Conservation (phyloP, 805 yeast genomes). For the Candida boleticola region DNA sequence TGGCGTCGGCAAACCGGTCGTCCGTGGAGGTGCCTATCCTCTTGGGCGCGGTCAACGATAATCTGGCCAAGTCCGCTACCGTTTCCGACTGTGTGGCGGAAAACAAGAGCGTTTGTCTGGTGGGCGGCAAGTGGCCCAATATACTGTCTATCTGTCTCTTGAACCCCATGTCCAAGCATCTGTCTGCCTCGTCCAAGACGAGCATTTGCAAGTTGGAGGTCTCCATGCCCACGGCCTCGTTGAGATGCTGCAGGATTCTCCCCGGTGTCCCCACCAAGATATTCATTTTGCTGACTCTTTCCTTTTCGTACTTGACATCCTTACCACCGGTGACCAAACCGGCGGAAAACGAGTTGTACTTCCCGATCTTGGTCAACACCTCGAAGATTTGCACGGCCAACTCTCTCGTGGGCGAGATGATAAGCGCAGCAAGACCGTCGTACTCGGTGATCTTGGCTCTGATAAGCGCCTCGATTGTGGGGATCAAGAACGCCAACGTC, state of each 20-base stretch:
- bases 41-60: conserved; percentile 64
- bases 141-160: conserved; percentile 79
- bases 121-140: conserved; percentile 69
- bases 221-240: conserved; percentile 81
- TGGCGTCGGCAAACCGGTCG: background rate
- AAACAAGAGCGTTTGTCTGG: conserved; percentile 79
- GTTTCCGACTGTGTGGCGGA: conserved; percentile 90
- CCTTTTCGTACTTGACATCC: conserved; percentile 77
- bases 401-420: conserved; percentile 91
- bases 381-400: conserved; percentile 89
- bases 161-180: conserved; percentile 93
- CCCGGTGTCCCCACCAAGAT: conserved; percentile 92
- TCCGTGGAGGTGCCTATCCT: conserved; percentile 40
- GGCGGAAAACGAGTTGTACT: conserved; percentile 72
- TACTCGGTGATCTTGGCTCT: conserved; percentile 72
- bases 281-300: conserved; percentile 74
- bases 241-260: conserved; percentile 83
- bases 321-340: conserved; percentile 94
- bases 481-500: conserved; percentile 82
- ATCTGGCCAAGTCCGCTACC: conserved; percentile 77
- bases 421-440: conserved; percentile 87
- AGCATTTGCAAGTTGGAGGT: conserved; percentile 71
- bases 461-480: conserved; percentile 68
- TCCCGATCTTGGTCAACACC: conserved; percentile 79
- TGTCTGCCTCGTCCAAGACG: conserved; percentile 88